Conservation (phyloP, 257 asterid genomes). For the Jasminum sambac region DNA sequence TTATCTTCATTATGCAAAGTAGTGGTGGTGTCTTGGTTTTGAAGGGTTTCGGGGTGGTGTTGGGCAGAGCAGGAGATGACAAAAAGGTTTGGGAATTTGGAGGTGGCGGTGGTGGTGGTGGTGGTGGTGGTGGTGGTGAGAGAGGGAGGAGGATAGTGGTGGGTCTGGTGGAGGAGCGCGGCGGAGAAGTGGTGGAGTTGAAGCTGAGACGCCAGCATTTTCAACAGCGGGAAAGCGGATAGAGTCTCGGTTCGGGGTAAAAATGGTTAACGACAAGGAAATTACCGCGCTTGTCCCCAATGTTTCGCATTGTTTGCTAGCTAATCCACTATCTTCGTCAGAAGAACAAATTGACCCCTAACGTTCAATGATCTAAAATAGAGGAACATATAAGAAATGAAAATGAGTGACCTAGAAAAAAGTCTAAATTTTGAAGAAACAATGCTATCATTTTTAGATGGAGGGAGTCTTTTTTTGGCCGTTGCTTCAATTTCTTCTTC, state of each 20-base stretch:
- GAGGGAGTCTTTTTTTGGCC: too few relatives aligned
- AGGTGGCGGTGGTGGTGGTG: slow-evolving; percentile 20
- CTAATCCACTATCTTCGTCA: too few relatives aligned
- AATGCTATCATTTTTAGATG: too few relatives aligned
- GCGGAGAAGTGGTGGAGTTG: slow-evolving; percentile 49
- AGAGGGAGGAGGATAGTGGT: slow-evolving; percentile 33
- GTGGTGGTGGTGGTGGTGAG: slow-evolving; percentile 37
- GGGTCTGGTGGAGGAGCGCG: slow-evolving; percentile 37
- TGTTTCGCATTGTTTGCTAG: too few relatives aligned
- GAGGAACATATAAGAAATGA: too few relatives aligned
- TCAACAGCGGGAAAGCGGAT: slow-evolving; percentile 25
- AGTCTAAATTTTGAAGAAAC: too few relatives aligned
- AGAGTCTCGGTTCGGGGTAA: not conserved
- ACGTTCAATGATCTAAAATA: too few relatives aligned
- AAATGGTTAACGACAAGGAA: not conserved
- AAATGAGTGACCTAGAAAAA: too few relatives aligned
- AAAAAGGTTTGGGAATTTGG: slow-evolving; percentile 22
- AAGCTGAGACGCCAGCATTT: slow-evolving; percentile 52
- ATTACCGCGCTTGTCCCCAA: not conserved
- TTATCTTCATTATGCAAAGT: slow-evolving; percentile 26
- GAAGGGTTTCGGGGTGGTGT: slow-evolving; percentile 33
- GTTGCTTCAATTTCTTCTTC: too few relatives aligned
- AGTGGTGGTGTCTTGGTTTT: slow-evolving; percentile 39
- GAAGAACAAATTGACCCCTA: too few relatives aligned
- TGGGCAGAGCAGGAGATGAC: slow-evolving; percentile 36